A percentile compares a stretch with the other conserved stretches of the same genome.
Conservation (phyloP, 371 early-diverging fungal species). For the Nematocida sp. region DNA sequence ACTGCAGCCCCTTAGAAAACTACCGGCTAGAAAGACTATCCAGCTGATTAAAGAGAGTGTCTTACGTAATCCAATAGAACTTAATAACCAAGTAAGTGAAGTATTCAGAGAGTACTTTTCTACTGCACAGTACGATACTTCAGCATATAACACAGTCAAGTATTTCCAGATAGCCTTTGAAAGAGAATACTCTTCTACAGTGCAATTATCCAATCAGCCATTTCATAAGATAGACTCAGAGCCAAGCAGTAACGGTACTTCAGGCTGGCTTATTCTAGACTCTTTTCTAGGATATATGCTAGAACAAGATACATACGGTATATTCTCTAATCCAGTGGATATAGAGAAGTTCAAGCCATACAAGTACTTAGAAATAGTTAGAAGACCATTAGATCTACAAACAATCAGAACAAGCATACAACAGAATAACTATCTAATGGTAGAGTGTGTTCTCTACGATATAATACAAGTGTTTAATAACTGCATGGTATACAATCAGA, state of each 20-base stretch:
- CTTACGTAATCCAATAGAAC: too few species aligned
- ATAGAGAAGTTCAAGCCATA: constrained; percentile 12
- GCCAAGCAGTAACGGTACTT: background rate
- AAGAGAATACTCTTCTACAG: constrained; percentile 2
- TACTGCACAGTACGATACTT: constrained; percentile 30
- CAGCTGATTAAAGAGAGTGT: too few species aligned
- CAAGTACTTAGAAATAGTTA: constrained; percentile 84
- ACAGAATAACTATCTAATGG: constrained; percentile 68
- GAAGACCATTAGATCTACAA: constrained; percentile 85
- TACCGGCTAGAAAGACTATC: too few species aligned
- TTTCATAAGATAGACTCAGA: constrained; percentile 18
- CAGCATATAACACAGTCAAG: constrained; percentile 31
- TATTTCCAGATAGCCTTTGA: constrained; percentile 50
- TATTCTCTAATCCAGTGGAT: constrained; percentile 27
- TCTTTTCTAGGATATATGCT: background rate
- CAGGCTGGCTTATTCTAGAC: constrained; percentile 5
- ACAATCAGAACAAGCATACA: constrained; percentile 71
- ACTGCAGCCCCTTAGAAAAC: too few species aligned
- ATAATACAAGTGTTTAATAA: constrained; percentile 75
- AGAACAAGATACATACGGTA: background rate
- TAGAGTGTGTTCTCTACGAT: constrained; percentile 72
- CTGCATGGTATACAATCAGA: constrained; percentile 75
- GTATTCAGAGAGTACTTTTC: constrained; percentile 24
- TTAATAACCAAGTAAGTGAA: background rate
- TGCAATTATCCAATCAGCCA: background rate